Conservation (phyloP, 164 flowering plant genomes). For the Nymphaea thermarum region DNA sequence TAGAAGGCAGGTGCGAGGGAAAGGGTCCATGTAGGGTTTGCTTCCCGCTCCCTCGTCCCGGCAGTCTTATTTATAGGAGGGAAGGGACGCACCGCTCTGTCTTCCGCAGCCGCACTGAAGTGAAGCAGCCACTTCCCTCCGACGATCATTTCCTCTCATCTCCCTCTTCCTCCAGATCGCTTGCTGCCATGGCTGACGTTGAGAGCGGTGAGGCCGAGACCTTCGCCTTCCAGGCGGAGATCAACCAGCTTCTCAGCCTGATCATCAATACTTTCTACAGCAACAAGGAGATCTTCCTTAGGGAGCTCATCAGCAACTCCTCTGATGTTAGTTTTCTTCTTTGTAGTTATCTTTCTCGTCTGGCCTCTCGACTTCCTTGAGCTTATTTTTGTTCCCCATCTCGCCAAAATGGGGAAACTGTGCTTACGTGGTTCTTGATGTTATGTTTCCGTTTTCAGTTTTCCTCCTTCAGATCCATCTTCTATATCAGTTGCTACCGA, state of each 20-base stretch:
- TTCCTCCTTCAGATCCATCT: no score
- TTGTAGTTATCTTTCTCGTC: not conserved
- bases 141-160: no score
- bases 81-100: no score
- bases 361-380: not conserved
- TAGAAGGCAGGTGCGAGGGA: no score
- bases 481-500: not conserved
- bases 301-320: slow-evolving; percentile 70
- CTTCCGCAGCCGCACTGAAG: no score
- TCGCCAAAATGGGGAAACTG: not conserved
- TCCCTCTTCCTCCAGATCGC: no score
- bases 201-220: slow-evolving; percentile 24
- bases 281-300: slow-evolving; percentile 80
- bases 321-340: slow-evolving; percentile 36
- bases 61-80: no score
- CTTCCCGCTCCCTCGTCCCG: no score
- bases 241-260: slow-evolving; percentile 64
- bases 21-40: no score
- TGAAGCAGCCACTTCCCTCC: no score
- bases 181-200: not conserved
- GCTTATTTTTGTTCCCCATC: not conserved
- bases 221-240: slow-evolving; percentile 65
- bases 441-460: no score
- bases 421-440: no score
- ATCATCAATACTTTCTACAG: slow-evolving; percentile 81